phyloP scores from a whole-genome alignment of 495 filamentous ascomycete species.

The Podospora appendiculata region DNA sequence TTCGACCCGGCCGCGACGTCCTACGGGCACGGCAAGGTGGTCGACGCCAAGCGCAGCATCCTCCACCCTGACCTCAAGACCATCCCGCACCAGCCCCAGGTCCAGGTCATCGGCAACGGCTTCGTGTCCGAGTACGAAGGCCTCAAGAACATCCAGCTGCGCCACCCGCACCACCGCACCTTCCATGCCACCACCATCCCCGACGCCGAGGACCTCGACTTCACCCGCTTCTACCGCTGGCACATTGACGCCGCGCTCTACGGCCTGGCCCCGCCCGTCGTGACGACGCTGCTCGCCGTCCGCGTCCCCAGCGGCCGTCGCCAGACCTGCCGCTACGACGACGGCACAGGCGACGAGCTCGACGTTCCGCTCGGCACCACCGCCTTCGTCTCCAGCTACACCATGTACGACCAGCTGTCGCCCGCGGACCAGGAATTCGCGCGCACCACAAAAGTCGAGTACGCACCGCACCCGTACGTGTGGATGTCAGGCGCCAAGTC shows the following conservation, averaged over 20 bases:
- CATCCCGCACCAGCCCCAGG: slow-evolving; percentile 68
- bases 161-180: slow-evolving; percentile 65
- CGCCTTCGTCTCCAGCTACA: slow-evolving; percentile 60
- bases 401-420: slow-evolving; percentile 56
- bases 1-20: slow-evolving; percentile 57
- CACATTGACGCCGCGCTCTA: slow-evolving; percentile 74
- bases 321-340: slow-evolving; percentile 62
- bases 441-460: slow-evolving; percentile 56
- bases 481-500: slow-evolving; percentile 64
- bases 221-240: slow-evolving; percentile 70
- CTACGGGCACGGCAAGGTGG: slow-evolving; percentile 67
- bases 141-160: slow-evolving; percentile 55
- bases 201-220: slow-evolving; percentile 53
- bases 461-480: slow-evolving; percentile 69
- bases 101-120: slow-evolving; percentile 72
- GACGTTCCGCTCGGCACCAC: slow-evolving; percentile 68
- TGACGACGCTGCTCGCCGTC: slow-evolving; percentile 63
- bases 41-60: slow-evolving; percentile 58
- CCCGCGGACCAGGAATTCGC: slow-evolving; percentile 59
- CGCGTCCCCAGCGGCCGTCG: slow-evolving; percentile 54
- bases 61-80: slow-evolving; percentile 74
- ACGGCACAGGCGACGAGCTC: slow-evolving; percentile 59
- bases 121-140: slow-evolving; percentile 58
- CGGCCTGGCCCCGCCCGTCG: slow-evolving; percentile 59
- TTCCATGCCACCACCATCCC: slow-evolving; percentile 62